Percentiles rank a stretch among this genome's conserved stretches.
Conservation (phyloP, 2,329 filamentous ascomycete species). For the Stenocarpella maydis region DNA sequence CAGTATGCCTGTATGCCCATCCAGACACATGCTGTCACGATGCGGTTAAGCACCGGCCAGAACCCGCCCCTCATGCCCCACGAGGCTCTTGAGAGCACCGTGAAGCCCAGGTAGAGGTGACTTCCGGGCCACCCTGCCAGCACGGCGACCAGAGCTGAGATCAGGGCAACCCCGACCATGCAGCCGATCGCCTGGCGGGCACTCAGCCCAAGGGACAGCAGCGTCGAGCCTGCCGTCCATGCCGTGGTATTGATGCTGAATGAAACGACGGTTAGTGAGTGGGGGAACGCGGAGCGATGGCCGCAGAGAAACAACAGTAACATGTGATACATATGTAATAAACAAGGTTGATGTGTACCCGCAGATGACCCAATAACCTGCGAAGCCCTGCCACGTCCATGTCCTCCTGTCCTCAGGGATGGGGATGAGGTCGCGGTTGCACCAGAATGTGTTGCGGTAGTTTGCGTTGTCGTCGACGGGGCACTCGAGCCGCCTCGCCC, state of each 20-base stretch:
- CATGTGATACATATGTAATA: too few relatives aligned
- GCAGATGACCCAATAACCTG: slow-evolving; percentile 44
- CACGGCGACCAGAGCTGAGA: slow-evolving; percentile 44
- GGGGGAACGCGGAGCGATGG: not conserved
- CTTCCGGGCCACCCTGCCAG: slow-evolving; percentile 46
- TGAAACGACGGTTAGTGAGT: too few relatives aligned
- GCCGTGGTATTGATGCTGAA: slow-evolving; percentile 40
- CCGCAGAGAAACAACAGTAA: too few relatives aligned
- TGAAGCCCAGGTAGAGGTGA: slow-evolving; percentile 46
- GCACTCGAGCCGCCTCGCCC: slow-evolving; percentile 36
- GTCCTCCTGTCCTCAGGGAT: slow-evolving; percentile 40
- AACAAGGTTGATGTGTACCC: slow-evolving; percentile 30
- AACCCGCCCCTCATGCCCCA: slow-evolving; percentile 45
- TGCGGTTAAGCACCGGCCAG: slow-evolving; percentile 44
- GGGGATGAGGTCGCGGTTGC: slow-evolving; percentile 45
- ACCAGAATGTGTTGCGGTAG: slow-evolving; percentile 45
- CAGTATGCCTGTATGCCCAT: slow-evolving; percentile 44
- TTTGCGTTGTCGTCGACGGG: slow-evolving; percentile 40
- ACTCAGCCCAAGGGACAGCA: slow-evolving; percentile 42
- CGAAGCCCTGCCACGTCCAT: slow-evolving; percentile 44
- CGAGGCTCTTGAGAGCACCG: slow-evolving; percentile 41
- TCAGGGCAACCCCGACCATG: slow-evolving; percentile 45
- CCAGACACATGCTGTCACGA: slow-evolving; percentile 44
- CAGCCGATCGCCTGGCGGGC: slow-evolving; percentile 43
- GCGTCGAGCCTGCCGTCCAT: slow-evolving; percentile 42